phyloP scores from a whole-genome alignment of 805 yeast species.

The Saccharomycopsis microspora region DNA sequence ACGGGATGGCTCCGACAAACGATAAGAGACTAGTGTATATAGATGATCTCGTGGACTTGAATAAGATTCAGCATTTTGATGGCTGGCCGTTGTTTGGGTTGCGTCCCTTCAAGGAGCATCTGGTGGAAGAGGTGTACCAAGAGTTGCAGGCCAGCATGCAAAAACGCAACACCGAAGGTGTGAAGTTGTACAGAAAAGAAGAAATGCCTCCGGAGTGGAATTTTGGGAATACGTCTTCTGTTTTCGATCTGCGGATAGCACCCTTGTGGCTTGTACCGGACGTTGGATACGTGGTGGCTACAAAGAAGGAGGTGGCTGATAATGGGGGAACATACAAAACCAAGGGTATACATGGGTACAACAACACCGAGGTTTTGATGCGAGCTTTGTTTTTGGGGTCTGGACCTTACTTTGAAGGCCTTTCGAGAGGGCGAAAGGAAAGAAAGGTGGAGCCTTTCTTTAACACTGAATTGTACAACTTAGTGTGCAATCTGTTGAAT shows the following conservation, averaged over 20 bases:
- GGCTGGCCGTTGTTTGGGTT: conserved; percentile 86
- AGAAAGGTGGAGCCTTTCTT: conserved; percentile 46
- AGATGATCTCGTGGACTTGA: conserved; percentile 56
- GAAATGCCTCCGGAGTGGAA: conserved; percentile 34
- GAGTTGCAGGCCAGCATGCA: conserved; percentile 26
- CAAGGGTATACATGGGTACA: conserved; percentile 78
- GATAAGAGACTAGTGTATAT: conserved; percentile 55
- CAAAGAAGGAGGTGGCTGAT: conserved; percentile 32
- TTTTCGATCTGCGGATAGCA: conserved; percentile 54
- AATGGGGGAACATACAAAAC: conserved; percentile 42
- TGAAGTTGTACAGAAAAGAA: conserved; percentile 38
- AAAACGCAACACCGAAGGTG: conserved; percentile 28
- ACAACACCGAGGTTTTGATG: conserved; percentile 69
- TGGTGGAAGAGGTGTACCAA: conserved; percentile 34
- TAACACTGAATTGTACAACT: conserved; percentile 63
- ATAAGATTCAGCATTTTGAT: conserved; percentile 47
- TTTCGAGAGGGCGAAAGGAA: conserved; percentile 15
- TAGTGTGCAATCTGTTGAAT: conserved; percentile 55
- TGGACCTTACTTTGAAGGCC: conserved; percentile 62
- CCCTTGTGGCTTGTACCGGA: conserved; percentile 81
- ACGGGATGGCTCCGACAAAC: conserved; percentile 88
- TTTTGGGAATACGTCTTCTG: conserved; percentile 20
- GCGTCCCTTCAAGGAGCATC: conserved; percentile 36
- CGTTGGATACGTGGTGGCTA: conserved; percentile 67
- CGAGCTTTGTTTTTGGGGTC: conserved; percentile 67